Conservation (phyloP, 1,284 basidiomycete genomes). For the Papiliotrema laurentii region DNA sequence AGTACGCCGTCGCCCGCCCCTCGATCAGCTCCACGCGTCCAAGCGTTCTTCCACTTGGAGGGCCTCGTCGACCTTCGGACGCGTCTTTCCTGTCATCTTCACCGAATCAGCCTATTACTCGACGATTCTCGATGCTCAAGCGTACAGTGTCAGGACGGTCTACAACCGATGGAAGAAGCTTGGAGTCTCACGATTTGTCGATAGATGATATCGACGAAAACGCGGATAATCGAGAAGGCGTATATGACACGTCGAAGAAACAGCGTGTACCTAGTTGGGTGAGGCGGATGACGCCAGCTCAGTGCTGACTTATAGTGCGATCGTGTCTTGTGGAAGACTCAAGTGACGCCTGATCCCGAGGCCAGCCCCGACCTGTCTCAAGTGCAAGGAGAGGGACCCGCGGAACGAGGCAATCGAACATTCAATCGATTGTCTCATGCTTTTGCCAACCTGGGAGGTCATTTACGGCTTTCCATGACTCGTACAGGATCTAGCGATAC, state of each 20-base stretch:
- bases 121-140: slow-evolving; percentile 27
- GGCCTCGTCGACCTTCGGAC: slow-evolving; percentile 2
- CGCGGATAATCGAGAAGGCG: slow-evolving; percentile 43
- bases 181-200: slow-evolving; percentile 5
- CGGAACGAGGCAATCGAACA: slow-evolving; percentile 1
- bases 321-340: slow-evolving; percentile 47
- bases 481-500: slow-evolving; percentile 25
- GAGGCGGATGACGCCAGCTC: slow-evolving; percentile 5
- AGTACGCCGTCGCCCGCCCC: not conserved
- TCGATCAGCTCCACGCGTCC: not conserved
- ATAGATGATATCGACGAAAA: slow-evolving; percentile 27
- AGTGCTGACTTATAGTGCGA: slow-evolving; percentile 41
- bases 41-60: not conserved
- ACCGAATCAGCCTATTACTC: slow-evolving; percentile 6
- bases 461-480: slow-evolving; percentile 20
- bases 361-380: slow-evolving; percentile 1
- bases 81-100: not conserved
- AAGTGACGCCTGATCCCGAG: slow-evolving; percentile 33
- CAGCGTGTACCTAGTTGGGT: slow-evolving; percentile 53
- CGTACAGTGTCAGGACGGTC: slow-evolving; percentile 30
- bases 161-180: slow-evolving; percentile 8
- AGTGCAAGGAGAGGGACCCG: not conserved
- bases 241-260: slow-evolving; percentile 53
- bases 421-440: slow-evolving; percentile 30
- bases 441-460: slow-evolving; percentile 30